Base-by-base conservation (phyloP, 352 stramenopile species). In the Globisporangium acanthophoron region DNA sequence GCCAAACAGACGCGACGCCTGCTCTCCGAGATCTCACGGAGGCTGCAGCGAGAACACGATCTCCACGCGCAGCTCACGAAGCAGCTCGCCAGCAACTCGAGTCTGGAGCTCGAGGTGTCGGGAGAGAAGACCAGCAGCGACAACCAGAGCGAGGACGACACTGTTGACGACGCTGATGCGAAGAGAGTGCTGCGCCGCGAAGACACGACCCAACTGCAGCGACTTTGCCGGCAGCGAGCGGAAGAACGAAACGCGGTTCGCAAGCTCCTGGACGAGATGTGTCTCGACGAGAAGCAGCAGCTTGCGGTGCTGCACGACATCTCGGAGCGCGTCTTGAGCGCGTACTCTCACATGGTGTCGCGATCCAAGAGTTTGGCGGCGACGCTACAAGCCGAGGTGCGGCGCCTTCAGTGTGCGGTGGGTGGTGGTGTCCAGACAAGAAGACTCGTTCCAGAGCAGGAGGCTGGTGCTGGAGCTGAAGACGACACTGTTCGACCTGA, bases 1-100 rank as follows among this genome's bases (percentile, higher is more conserved):
- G 55, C 54, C 11, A 54, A 66, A 50, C 74, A 83, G 37, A 69
- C 64, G 9, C 69, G 65, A 40, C 69, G 79, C 40, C 31, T 87
- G 46, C 59, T 84, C 0, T 62, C 52, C 4, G 76, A 85, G 56
- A 68, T 87, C 20, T 64, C 76, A 15, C 64, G 76, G 21, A 66
- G 70, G 3, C 37, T 81, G 8, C 62, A 80, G 51, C 73, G 65
- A 20, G 74, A 87, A 60, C 66, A 66, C 21, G 69, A 69, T 5
- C 69, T 73, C 46, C 58, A 75, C 12, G 27, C 64, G 13, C 56
- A 56, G n/a, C 47, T 50, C 31, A 41, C 37, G 39, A 35, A 64
- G 46, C 49, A 53, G 52, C 15, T 27, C 45, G 5, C 50, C 46
- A 7, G 21, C 21, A 24, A 21, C 53, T 27, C 16, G 47, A 15